Base-by-base conservation (phyloP, 345 rosid species). In the Eucalyptus microcorys region DNA sequence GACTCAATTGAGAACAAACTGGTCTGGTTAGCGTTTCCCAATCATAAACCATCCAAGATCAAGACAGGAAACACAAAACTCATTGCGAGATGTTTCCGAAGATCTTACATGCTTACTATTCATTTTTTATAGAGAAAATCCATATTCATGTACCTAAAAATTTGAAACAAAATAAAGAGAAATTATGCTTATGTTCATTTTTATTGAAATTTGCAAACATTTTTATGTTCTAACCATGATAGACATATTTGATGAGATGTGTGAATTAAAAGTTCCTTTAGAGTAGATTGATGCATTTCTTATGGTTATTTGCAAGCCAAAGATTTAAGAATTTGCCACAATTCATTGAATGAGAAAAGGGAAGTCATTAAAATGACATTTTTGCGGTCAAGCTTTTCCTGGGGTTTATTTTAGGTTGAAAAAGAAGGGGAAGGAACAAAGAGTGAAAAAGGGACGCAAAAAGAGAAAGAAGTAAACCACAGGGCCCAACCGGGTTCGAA, bases 401-500 rank as follows among this genome's bases (percentile, higher is more conserved):
- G 55, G 24, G 53, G 55, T 3, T 52, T 52, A 17, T 17, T 52
- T 52, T 7, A 19, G 55, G 55, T 52, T 52, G 24, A 52, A 19
- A 52, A 19, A 17, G 55, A 52, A 52, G 55, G 24, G 55, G 55
- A 52, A 52, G 13, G 21, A 34, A 68, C 71, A 10, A 21, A 37
- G 30, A 40, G 26, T 21, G 81, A 37, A 71, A 71, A 71, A 76
- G 45, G 26, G 14, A 37, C 15, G 19, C 83, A 8, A 17, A 37
- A 76, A 76, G 43, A 40, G 9, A 21, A 19, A 19, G 10, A 19
- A 3, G 0, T 0, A 6, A 21, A 37, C 15, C 8, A 40, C 30
- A 92, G 92, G 93, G 93, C 91, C 90, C 92, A 92, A 88, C 93
- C 91, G 92, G 91, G 91, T 47, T 92, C 90, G 88, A 89, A 92